Evolutionary conservation across 2,329 filamentous ascomycete species (phyloP).

Genomic region (Thielaviopsis ethacetica): DNA sequence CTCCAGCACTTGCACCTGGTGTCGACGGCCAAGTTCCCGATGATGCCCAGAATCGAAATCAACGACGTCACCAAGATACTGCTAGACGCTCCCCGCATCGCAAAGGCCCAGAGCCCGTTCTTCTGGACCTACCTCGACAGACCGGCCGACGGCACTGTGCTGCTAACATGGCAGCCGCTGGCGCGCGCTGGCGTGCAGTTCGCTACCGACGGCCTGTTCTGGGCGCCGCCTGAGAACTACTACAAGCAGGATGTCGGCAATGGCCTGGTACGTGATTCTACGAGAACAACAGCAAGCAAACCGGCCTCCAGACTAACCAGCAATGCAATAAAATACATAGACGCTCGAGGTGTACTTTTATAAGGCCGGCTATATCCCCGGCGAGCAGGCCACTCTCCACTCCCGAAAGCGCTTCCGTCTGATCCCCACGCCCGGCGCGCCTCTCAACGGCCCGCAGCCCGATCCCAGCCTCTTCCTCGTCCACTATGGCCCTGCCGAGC

Average conservation of each 20-base stretch:
- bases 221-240: conserved; percentile 65
- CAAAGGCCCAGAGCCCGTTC: conserved; percentile 71
- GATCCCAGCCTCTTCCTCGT: conserved; percentile 82
- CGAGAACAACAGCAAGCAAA: background rate
- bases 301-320: background rate
- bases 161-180: conserved; percentile 78
- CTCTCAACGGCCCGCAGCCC: conserved; percentile 50
- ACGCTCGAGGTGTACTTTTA: conserved; percentile 80
- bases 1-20: conserved; percentile 81
- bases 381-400: conserved; percentile 60
- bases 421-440: conserved; percentile 50
- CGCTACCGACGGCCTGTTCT: conserved; percentile 83
- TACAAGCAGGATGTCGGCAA: conserved; percentile 58
- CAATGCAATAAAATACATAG: conserved; percentile 25
- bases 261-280: conserved; percentile 28
- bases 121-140: conserved; percentile 84
- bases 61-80: conserved; percentile 73
- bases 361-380: conserved; percentile 61
- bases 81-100: conserved; percentile 66
- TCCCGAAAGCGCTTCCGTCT: conserved; percentile 77
- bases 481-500: conserved; percentile 69
- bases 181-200: conserved; percentile 55
- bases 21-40: conserved; percentile 66
- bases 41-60: conserved; percentile 52
- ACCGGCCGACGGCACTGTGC: conserved; percentile 64